Conservation (phyloP, 176 grass and related monocot species). For the Elymus sibiricus region DNA sequence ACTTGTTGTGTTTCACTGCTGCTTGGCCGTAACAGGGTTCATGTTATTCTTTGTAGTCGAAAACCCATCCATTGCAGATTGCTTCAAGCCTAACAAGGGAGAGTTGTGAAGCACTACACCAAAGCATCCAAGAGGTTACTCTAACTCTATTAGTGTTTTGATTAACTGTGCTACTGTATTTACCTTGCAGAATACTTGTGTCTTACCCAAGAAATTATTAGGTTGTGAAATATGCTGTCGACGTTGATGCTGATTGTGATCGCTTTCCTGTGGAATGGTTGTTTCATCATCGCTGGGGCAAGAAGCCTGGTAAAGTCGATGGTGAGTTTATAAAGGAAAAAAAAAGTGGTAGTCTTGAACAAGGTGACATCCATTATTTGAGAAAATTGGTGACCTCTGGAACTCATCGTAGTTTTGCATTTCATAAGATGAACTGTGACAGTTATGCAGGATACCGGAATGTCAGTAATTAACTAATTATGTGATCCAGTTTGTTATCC, state of each 20-base stretch:
- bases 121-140: constrained; percentile 70
- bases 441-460: not conserved
- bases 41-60: constrained; percentile 49
- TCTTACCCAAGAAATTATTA: constrained; percentile 36
- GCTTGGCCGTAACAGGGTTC: not conserved
- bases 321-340: constrained; percentile 34
- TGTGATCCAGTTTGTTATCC: not conserved
- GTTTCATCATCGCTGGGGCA: constrained; percentile 93
- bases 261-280: constrained; percentile 81
- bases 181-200: not conserved
- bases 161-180: not conserved
- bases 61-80: constrained; percentile 74
- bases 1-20: not conserved
- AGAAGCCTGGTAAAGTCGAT: constrained; percentile 73
- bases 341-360: not conserved
- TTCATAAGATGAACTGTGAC: not conserved
- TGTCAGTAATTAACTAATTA: not conserved
- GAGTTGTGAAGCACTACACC: constrained; percentile 62
- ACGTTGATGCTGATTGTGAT: constrained; percentile 64
- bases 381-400: not conserved
- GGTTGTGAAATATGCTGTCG: constrained; percentile 86
- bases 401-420: not conserved
- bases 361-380: not conserved
- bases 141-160: not conserved
- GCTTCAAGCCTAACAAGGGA: constrained; percentile 73